A percentile compares a stretch with the other conserved stretches of the same genome.
Evolutionary conservation across 768 basidiomycete species (phyloP).

Genomic region (Russula brevipes): DNA sequence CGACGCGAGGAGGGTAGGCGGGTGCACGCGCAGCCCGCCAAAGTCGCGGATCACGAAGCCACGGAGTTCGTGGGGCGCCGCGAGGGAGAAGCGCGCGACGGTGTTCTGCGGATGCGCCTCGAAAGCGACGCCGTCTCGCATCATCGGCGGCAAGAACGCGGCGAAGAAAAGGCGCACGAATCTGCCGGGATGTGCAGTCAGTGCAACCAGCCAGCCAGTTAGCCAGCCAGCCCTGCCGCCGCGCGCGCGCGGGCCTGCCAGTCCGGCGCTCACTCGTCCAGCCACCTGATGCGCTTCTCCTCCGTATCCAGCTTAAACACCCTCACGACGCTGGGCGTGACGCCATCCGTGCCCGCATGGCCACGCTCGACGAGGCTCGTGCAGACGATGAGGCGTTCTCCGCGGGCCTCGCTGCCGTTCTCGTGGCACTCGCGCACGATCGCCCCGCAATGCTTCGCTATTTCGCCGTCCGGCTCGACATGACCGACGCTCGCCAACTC

Average conservation of each 20-base stretch:
- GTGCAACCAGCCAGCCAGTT: no score
- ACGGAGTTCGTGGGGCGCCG: conserved; percentile 42
- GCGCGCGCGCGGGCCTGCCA: no score
- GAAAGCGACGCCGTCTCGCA: conserved; percentile 53
- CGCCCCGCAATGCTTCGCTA: conserved; percentile 50
- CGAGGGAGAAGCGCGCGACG: conserved; percentile 47
- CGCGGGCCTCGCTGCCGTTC: conserved; percentile 39
- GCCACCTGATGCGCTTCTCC: conserved; percentile 45
- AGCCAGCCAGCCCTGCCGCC: no score
- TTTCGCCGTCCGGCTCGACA: conserved; percentile 42
- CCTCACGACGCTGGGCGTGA: conserved; percentile 45
- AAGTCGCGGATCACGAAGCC: conserved; percentile 58
- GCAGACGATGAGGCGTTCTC: conserved; percentile 52
- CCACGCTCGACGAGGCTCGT: conserved; percentile 53
- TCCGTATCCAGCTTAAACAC: conserved; percentile 49
- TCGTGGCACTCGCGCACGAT: conserved; percentile 46
- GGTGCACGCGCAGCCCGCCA: conserved; percentile 52
- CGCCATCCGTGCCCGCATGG: conserved; percentile 42
- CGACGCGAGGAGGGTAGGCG: conserved; percentile 43
- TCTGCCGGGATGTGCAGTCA: conserved; percentile 27
- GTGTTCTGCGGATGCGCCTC: conserved; percentile 60
- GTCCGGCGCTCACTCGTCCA: conserved; percentile 39
- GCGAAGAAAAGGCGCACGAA: conserved; percentile 47
- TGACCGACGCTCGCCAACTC: conserved; percentile 53
- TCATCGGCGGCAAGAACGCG: conserved; percentile 52